Conservation (phyloP, 2,329 filamentous ascomycete species). For the Talaromyces sp. region DNA sequence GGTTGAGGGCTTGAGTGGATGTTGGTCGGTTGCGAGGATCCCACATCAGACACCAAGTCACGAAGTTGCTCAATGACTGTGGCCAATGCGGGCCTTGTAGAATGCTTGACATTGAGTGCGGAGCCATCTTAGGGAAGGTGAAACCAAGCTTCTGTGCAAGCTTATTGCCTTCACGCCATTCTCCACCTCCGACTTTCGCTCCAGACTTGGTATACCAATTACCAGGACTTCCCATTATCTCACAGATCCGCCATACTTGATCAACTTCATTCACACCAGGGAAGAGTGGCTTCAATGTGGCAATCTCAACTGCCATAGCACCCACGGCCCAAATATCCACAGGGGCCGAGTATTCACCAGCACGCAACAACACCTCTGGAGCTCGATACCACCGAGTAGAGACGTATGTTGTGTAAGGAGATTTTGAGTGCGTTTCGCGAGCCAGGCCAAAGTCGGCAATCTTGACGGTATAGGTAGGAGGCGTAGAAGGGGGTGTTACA, state of each 20-base stretch:
- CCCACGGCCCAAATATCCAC: slow-evolving; percentile 99
- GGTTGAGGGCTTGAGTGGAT: slow-evolving; percentile 86
- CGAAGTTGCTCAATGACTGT: slow-evolving; percentile 79
- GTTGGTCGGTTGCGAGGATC: slow-evolving; percentile 90
- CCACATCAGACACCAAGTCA: slow-evolving; percentile 99
- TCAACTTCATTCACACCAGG: slow-evolving; percentile 98
- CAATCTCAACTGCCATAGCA: slow-evolving; percentile 97
- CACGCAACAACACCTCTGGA: slow-evolving; percentile 87
- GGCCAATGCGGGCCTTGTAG: slow-evolving; percentile 91
- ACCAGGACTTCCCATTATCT: slow-evolving; percentile 98
- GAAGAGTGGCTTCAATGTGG: slow-evolving; percentile 93
- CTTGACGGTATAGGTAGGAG: slow-evolving; percentile 91
- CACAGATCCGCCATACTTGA: slow-evolving; percentile 97
- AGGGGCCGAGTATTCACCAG: slow-evolving; percentile 93
- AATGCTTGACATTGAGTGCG: slow-evolving; percentile 92
- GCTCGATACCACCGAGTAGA: slow-evolving; percentile 95
- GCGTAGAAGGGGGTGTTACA: slow-evolving; percentile 91
- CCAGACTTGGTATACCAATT: slow-evolving; percentile 97
- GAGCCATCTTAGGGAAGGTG: slow-evolving; percentile 98
- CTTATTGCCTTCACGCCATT: slow-evolving; percentile 93
- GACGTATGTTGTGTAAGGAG: slow-evolving; percentile 97
- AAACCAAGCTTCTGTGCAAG: slow-evolving; percentile 95
- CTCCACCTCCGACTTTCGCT: slow-evolving; percentile 81
- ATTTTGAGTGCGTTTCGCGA: slow-evolving; percentile 93
- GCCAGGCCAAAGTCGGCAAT: slow-evolving; percentile 97